phyloP scores from a whole-genome alignment of 2,329 filamentous ascomycete genomes.

The Orbilia ellipsospora region DNA sequence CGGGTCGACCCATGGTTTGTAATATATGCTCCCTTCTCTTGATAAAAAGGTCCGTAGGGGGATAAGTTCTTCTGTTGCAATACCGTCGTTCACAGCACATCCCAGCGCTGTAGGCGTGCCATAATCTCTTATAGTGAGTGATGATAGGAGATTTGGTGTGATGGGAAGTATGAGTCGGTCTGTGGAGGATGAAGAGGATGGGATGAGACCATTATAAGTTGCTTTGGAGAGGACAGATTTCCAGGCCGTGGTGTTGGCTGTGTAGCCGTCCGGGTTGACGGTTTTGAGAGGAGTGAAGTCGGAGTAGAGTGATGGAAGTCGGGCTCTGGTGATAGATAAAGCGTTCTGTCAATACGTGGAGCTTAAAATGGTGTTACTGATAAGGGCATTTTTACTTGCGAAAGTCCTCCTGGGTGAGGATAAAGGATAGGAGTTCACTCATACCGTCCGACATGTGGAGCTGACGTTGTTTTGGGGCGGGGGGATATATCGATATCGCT shows the following conservation, averaged over 20 bases:
- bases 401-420: slow-evolving; percentile 63
- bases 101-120: slow-evolving; percentile 84
- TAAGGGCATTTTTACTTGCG: slow-evolving; percentile 62
- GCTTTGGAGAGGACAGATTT: slow-evolving; percentile 77
- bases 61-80: slow-evolving; percentile 76
- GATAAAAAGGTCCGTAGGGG: slow-evolving; percentile 75
- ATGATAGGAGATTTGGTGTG: slow-evolving; percentile 74
- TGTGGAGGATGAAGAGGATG: slow-evolving; percentile 62
- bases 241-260: slow-evolving; percentile 83
- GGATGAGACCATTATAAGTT: slow-evolving; percentile 65
- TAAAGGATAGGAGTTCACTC: slow-evolving; percentile 59
- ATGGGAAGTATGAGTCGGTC: slow-evolving; percentile 69
- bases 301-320: slow-evolving; percentile 86
- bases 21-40: slow-evolving; percentile 76
- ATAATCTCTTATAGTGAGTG: slow-evolving; percentile 79
- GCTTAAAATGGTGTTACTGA: not conserved
- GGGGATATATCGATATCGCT: not conserved
- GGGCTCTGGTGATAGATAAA: slow-evolving; percentile 68
- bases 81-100: slow-evolving; percentile 79
- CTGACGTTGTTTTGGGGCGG: not conserved
- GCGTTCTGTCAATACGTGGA: slow-evolving; percentile 6
- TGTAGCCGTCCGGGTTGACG: slow-evolving; percentile 86
- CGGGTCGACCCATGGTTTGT: slow-evolving; percentile 64
- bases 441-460: slow-evolving; percentile 26
- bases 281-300: slow-evolving; percentile 80